Base-by-base conservation (phyloP, 2,329 filamentous ascomycete genomes). In the Penicillium sp. region DNA sequence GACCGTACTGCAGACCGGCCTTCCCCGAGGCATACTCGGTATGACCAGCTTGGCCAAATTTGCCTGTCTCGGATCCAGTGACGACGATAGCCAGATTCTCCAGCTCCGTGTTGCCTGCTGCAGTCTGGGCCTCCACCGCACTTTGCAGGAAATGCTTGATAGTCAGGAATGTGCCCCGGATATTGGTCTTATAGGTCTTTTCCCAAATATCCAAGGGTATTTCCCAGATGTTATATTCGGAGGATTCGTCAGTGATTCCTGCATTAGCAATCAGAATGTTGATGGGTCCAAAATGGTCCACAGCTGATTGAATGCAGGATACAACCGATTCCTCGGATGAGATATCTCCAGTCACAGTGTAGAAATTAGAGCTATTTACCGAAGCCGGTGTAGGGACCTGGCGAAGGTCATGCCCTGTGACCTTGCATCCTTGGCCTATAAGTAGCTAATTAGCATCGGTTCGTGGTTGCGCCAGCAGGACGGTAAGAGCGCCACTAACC, bases 221-320 rank as follows among this genome's bases (percentile, higher is more conserved):
- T 28, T 84, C 79, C 83, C 83, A 86, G 59, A 85, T 82, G 3
- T 78, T 79, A 43, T 80, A 80, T 53, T 78, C 74, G 52, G 74
- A 73, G n/a, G 73, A 76, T 66, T 84, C 80, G 64, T 84, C 81
- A 0, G 81, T 82, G 61, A 83, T 81, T 6, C 81, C 81, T 6
- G 83, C 82, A 61, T 85, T 85, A 54, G 81, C 82, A 54, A 82
- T 78, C 45, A 85, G 77, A 54, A 85, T 81, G 65, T 83, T 80
- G 59, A 83, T 78, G 7, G 83, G 81, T 11, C 82, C 81, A 58
- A 83, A 83, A 43, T 78, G 75, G 14, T 73, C 58, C 28, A 75
- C 72, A 16, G 83, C 82, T 60, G 76, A 62, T 5, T 72, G 57
- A 40, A 84, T 77, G 61, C 72, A 78, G 16, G 71, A 67, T 28